These are phyloP conservation scores for Madurella mycetomatis DNA, from an alignment of 2,329 filamentous ascomycete genomes.

Conservation along the genomic window DNA sequence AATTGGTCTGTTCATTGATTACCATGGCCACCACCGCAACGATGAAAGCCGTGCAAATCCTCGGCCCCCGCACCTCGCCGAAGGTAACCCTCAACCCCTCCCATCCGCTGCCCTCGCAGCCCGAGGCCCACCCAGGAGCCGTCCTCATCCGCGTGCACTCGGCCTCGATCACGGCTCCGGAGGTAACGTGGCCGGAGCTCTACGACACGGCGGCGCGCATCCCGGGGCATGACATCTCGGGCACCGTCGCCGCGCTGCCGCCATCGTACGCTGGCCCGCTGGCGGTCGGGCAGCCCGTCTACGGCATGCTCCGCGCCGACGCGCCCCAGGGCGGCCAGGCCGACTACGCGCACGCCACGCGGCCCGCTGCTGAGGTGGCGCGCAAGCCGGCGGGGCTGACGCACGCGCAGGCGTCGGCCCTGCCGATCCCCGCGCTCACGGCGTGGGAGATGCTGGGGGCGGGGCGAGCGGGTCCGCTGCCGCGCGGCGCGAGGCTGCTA, in stretches of 20 bases:
- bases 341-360: conserved; percentile 26
- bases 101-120: conserved; percentile 19
- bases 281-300: conserved; percentile 21
- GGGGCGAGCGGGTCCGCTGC: conserved; percentile 14
- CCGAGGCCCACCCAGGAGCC: conserved; percentile 9
- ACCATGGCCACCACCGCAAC: neutral
- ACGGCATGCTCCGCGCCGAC: conserved; percentile 27
- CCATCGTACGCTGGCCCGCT: conserved; percentile 23
- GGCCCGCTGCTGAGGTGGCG: conserved; percentile 14
- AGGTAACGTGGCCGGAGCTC: conserved; percentile 33
- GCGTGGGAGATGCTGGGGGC: conserved; percentile 28
- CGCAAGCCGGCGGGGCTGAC: conserved; percentile 24
- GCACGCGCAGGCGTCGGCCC: conserved; percentile 28
- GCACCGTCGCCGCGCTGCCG: conserved; percentile 28
- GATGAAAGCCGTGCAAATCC: conserved; percentile 34
- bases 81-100: neutral
- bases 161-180: conserved; percentile 34
- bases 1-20: too few species aligned
- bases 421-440: conserved; percentile 32
- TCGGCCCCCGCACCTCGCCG: conserved; percentile 15
- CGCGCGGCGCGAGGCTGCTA: conserved; percentile 19
- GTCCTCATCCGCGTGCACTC: conserved; percentile 32
- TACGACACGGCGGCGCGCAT: conserved; percentile 29
- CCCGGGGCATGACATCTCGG: conserved; percentile 36
- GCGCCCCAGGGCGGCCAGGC: conserved; percentile 25